Base-by-base conservation (phyloP, 78 protist species). In the slime mould (Dictyostelium discoideum) region DNA sequence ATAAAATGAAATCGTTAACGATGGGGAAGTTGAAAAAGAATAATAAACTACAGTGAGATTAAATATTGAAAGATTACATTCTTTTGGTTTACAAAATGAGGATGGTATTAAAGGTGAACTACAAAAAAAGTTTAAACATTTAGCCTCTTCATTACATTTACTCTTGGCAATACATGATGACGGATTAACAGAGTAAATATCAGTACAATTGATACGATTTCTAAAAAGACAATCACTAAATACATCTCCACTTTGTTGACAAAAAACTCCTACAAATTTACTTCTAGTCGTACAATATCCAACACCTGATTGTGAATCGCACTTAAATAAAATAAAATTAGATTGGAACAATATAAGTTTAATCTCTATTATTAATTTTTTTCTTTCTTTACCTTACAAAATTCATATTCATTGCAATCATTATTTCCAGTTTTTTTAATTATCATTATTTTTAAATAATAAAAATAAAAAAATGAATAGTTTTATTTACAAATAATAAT, bases 281-380 rank as follows among this genome's bases (percentile, higher is more conserved):
- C 2, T 5, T 8, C 80, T 57, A 14, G 79, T 57, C 22, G 88
- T 11, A 26, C 88, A 84, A 84, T 84, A 84, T 3, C 88, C 88
- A 0, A 84, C 88, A 39, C 80, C 74, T 37, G 88, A 84, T n/a
- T 65, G 13, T n/a, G 69, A 18, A 40, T 84, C 88, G 37, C 88
- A 84, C 69, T 65, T 40, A 20, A 5, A 16, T 14, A 2, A 54
- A 14, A 20, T 14, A 60, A 60, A 5, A 60, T 14, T 54, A 50
- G 13, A 54, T 6, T 48, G 7, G 50, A 44, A 44, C 46, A 42
- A 42, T 42, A 42, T 42, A 5, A 5, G 2, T 2, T 42, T 42
- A 3, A 42, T 42, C 44, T 40, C 46, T 42, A 42, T 42, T 42
- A 42, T 42, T 42, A 42, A 5, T 42, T 54, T 54, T 54, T 16